Conservation (phyloP, 1,284 basidiomycete genomes). For the Polyporus tsugae region DNA sequence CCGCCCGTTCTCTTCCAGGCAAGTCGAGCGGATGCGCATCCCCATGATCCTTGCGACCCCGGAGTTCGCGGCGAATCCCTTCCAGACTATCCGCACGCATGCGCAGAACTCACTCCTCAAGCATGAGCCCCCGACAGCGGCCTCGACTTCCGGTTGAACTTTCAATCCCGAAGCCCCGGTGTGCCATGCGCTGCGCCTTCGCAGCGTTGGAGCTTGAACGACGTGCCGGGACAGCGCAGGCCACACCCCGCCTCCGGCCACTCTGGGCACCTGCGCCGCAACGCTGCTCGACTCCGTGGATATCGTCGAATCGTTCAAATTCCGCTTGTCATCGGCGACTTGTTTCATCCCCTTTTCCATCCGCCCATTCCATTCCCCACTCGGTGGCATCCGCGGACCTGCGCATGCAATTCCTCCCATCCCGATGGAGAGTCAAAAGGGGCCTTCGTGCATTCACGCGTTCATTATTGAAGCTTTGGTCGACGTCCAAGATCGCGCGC, state of each 20-base stretch:
- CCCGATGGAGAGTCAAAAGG: neutral
- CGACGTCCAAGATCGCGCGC: neutral
- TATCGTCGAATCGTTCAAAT: slow-evolving; percentile 6
- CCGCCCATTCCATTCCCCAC: neutral
- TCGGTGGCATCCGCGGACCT: slow-evolving; percentile 4
- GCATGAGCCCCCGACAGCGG: slow-evolving; percentile 43
- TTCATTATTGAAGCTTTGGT: neutral
- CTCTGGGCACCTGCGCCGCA: slow-evolving; percentile 6
- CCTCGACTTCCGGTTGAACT: slow-evolving; percentile 15
- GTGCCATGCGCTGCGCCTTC: slow-evolving; percentile 6
- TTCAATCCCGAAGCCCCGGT: neutral
- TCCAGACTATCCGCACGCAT: slow-evolving; percentile 81
- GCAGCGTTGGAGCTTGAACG: slow-evolving; percentile 4
- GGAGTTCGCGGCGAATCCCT: slow-evolving; percentile 75
- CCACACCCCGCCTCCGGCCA: slow-evolving; percentile 10
- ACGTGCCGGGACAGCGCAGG: neutral
- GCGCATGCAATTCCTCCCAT: neutral
- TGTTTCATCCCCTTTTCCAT: slow-evolving; percentile 1
- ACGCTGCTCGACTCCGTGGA: slow-evolving; percentile 13
- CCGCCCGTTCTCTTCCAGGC: slow-evolving; percentile 48
- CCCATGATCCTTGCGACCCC: slow-evolving; percentile 76
- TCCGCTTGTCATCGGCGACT: slow-evolving; percentile 21
- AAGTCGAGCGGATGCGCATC: slow-evolving; percentile 73
- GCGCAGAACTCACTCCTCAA: slow-evolving; percentile 80
- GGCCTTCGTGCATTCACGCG: neutral